phyloP scores from a whole-genome alignment of 1,139 yeast species.

The Trichomonascaceae sp. region DNA sequence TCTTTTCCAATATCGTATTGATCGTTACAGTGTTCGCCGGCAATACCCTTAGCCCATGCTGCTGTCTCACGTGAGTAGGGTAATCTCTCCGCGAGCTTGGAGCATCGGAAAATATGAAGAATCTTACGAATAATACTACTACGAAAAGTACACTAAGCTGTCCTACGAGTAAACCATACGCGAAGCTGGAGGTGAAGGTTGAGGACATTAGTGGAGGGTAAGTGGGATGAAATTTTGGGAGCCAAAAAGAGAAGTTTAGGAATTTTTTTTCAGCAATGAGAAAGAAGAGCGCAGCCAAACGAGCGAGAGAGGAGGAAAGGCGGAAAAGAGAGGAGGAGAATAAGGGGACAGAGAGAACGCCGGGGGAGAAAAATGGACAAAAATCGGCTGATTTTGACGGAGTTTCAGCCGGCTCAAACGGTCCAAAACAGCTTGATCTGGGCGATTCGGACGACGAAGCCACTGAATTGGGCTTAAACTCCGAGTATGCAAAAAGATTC shows the following conservation, averaged over 20 bases:
- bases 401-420: slow-evolving; percentile 6
- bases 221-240: slow-evolving; percentile 10
- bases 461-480: slow-evolving; percentile 27
- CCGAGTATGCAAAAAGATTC: slow-evolving; percentile 30
- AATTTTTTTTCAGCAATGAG: slow-evolving; percentile 35
- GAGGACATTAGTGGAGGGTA: slow-evolving; percentile 6
- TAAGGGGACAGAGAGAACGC: slow-evolving; percentile 5
- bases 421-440: slow-evolving; percentile 11
- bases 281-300: slow-evolving; percentile 84
- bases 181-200: slow-evolving; percentile 24
- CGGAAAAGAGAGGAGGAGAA: slow-evolving; percentile 24
- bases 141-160: slow-evolving; percentile 77
- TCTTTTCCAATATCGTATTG: slow-evolving; percentile 66
- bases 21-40: slow-evolving; percentile 29
- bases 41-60: slow-evolving; percentile 28
- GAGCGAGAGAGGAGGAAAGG: slow-evolving; percentile 46
- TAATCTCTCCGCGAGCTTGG: slow-evolving; percentile 30
- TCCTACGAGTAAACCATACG: slow-evolving; percentile 45
- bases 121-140: slow-evolving; percentile 70
- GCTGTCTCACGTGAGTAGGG: slow-evolving; percentile 23
- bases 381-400: slow-evolving; percentile 14
- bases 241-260: too few relatives aligned
- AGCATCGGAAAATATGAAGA: slow-evolving; percentile 82
- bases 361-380: slow-evolving; percentile 47
- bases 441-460: slow-evolving; percentile 21